A percentile compares a stretch with the other conserved stretches of the same genome.
These are phyloP conservation scores for Flaveria linearis DNA, from an alignment of 129 eudicot species.

Conservation along the genomic window DNA sequence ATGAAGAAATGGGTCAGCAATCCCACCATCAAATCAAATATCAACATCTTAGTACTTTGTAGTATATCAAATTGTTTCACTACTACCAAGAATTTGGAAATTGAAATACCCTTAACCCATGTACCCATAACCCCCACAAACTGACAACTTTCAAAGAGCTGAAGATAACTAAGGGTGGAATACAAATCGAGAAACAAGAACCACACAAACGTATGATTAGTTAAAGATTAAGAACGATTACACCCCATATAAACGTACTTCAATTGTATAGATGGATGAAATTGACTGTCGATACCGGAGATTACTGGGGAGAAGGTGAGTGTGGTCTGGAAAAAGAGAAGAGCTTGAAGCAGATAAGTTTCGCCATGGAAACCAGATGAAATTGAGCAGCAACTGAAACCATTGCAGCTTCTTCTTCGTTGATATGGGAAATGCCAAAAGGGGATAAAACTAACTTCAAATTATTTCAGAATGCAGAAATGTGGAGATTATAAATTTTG, in stretches of 20 bases:
- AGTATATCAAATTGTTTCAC: neutral
- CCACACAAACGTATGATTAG: constrained; percentile 1
- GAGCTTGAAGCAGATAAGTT: constrained; percentile 41
- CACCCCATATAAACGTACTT: constrained; percentile 25
- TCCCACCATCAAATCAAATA: neutral
- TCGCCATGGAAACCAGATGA: constrained; percentile 47
- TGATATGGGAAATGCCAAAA: constrained; percentile 13
- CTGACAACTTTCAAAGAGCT: too few species aligned
- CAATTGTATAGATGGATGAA: neutral
- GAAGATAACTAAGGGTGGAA: neutral
- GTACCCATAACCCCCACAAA: too few species aligned
- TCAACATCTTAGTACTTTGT: neutral
- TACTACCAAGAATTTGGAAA: neutral
- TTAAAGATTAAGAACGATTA: neutral
- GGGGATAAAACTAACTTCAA: constrained; percentile 26
- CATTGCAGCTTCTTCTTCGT: constrained; percentile 42
- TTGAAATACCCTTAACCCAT: neutral
- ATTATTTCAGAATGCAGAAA: neutral
- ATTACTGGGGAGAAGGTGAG: constrained; percentile 20
- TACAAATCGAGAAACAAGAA: neutral
- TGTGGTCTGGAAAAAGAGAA: constrained; percentile 43
- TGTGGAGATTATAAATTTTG: neutral
- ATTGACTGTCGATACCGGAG: constrained; percentile 21
- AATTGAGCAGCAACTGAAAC: constrained; percentile 40
- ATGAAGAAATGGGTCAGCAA: neutral